Base-by-base conservation (phyloP, 2,329 filamentous ascomycete species). In the Fusarium protoensiforme region DNA sequence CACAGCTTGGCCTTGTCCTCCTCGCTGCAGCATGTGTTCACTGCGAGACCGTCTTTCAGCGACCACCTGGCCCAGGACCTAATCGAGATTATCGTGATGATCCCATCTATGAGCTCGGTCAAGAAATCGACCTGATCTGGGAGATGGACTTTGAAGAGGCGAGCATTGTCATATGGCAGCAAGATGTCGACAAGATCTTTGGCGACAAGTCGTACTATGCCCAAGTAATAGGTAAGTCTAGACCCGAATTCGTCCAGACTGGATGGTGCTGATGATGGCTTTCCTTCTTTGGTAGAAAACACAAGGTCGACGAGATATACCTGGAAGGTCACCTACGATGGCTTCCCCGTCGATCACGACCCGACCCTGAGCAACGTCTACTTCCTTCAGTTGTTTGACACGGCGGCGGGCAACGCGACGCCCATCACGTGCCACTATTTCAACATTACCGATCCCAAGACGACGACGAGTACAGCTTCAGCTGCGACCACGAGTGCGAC, bases 341-440 rank as follows among this genome's bases (percentile, higher is more conserved):
- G 46, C n/a, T 65, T 65, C 39, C 20, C 62, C 1, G 9, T 33
- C 7, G 54, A 46, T 7, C 41, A 60, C 41, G 62, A 53, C 10
- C 62, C 62, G 18, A 39, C 24, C 7, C 20, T 65, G 14, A 51
- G 54, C 54, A 65, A 65, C 24, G 62, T 65, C 22, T 65, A 65
- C 54, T 65, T 51, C 41, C 60, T 65, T 2, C 54, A 38, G 35
- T 2, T 57, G 10, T 57, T 57, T n/a, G 33, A 57, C 35, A 57
- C 35, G 54, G 18, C 35, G 54, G 18, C 35, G 9, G 35, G 54
- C 4, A 36, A 38, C 4, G 35, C 5, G 9, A 57, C 22, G 54
- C 33, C 54, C 14, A 57, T 57, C 1, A 65, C 54, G 11, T 65
- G 41, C 1, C 62, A 65, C 33, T 65, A 65, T n/a, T 65, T 65